Evolutionary conservation across 305 asterid genomes (phyloP), one percentile per base, ranked within the genome.

Genomic region (Lippia alba): DNA sequence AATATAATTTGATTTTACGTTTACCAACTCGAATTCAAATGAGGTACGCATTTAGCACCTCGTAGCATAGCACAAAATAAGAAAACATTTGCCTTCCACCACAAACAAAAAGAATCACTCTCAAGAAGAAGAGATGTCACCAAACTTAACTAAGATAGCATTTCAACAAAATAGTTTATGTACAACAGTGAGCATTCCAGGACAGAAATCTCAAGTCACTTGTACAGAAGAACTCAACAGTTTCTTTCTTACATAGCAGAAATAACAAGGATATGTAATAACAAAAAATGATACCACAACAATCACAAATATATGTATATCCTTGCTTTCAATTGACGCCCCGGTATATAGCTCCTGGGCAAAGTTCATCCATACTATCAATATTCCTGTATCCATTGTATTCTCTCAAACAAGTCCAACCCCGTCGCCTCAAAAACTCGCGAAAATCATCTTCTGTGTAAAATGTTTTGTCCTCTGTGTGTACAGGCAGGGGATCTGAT

Each of bases 391-490:
- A 89, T 0, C 92, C 93, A 61, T 78, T 82, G 80, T 74, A 87
- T 81, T 89, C 94, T 73, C 96, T 75, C 83, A 89, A 76, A 73
- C 86, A 85, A 33, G 87, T 80, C 96, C 94, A 91, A 15, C 94
- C 84, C 48, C 96, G 89, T 1, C 87, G 84, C 0, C 86, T 60
- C 45, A 91, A 80, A 75, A 91, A 91, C 24, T 81, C 86, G 8
- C 84, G 88, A 30, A 87, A 89, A 76, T 91, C 96, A 36, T 87
- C 96, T 16, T 87, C 94, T 0, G 83, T 78, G 80, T 87, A 91
- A 41, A 91, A 89, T 1, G 91, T 87, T 56, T 87, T 91, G 70
- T 89, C 94, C 81, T 87, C 94, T 0, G 89, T 74, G 77, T 84
- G 92, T 11, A 84, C 85, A 14, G 91, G 87, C 80, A 88, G 64